These are phyloP conservation scores for Penicillium sp. DNA, from an alignment of 2,329 filamentous ascomycete genomes.

Conservation along the genomic window DNA sequence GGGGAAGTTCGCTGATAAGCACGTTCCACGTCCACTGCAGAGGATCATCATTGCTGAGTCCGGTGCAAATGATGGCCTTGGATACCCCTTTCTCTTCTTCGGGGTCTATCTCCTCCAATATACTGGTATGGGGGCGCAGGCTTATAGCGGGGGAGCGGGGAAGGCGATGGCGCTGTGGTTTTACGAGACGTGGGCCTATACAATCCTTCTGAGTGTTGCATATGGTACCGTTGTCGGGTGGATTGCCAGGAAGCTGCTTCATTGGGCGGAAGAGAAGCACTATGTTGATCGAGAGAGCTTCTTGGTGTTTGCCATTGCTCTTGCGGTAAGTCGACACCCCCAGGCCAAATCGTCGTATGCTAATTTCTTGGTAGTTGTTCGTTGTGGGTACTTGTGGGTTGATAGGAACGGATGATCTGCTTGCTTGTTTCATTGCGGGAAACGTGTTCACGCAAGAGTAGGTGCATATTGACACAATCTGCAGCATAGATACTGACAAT, in stretches of 20 bases:
- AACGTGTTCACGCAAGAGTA: conserved; percentile 87
- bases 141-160: conserved; percentile 59
- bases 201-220: conserved; percentile 72
- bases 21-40: conserved; percentile 79
- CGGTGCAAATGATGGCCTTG: conserved; percentile 84
- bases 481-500: conserved; percentile 9
- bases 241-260: conserved; percentile 77
- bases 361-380: conserved; percentile 59
- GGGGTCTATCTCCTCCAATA: conserved; percentile 83
- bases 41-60: conserved; percentile 80
- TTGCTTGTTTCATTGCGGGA: conserved; percentile 90
- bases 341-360: not conserved
- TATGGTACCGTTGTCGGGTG: conserved; percentile 80
- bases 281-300: conserved; percentile 88
- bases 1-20: conserved; percentile 88
- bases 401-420: conserved; percentile 83
- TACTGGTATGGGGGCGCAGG: conserved; percentile 58
- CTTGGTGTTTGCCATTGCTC: conserved; percentile 78
- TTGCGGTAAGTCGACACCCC: conserved; percentile 60
- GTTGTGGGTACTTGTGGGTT: conserved; percentile 84
- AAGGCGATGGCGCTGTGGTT: conserved; percentile 80
- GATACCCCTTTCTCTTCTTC: conserved; percentile 86
- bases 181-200: conserved; percentile 81
- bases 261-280: conserved; percentile 77
- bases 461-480: conserved; percentile 20